Evolutionary conservation across 2,329 filamentous ascomycete genomes (phyloP).

Genomic region (Colletotrichum graminicola): DNA sequence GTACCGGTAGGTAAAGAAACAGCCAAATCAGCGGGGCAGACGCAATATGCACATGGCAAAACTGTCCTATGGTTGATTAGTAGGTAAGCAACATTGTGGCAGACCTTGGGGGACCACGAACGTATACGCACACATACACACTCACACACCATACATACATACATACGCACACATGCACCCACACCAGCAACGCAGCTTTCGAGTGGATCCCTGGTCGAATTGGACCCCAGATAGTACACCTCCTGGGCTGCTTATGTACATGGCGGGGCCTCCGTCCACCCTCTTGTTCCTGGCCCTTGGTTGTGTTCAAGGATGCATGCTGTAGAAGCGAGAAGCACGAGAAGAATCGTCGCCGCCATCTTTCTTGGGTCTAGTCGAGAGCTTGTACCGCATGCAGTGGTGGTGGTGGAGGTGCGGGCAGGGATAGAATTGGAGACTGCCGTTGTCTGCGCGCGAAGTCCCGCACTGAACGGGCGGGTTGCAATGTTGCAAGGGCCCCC

Average conservation of each 20-base stretch:
- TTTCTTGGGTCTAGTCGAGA: constrained; percentile 28
- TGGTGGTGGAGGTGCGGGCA: constrained; percentile 32
- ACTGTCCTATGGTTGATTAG: constrained; percentile 30
- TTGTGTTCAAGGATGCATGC: constrained; percentile 26
- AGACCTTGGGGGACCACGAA: constrained; percentile 24
- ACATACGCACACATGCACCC: neutral
- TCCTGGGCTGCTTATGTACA: constrained; percentile 38
- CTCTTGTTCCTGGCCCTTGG: constrained; percentile 32
- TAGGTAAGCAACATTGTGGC: constrained; percentile 38
- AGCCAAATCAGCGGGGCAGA: constrained; percentile 12
- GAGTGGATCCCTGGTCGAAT: constrained; percentile 18
- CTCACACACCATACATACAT: neutral
- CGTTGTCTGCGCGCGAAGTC: constrained; percentile 24
- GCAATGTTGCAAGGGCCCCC: constrained; percentile 28
- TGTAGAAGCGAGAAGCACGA: constrained; percentile 11
- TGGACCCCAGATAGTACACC: constrained; percentile 32
- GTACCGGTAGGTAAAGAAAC: constrained; percentile 19
- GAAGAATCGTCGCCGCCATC: constrained; percentile 28
- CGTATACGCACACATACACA: constrained; percentile 7
- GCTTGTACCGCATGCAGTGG: constrained; percentile 27
- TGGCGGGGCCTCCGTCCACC: constrained; percentile 20
- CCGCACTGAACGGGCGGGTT: constrained; percentile 29
- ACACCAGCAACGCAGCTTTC: constrained; percentile 25
- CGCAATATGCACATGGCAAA: constrained; percentile 28
- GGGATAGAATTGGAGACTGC: constrained; percentile 17